A percentile compares a stretch with the other conserved stretches of the same genome.
Conservation (phyloP, 768 basidiomycete genomes). For the Myochromella boudieri region DNA sequence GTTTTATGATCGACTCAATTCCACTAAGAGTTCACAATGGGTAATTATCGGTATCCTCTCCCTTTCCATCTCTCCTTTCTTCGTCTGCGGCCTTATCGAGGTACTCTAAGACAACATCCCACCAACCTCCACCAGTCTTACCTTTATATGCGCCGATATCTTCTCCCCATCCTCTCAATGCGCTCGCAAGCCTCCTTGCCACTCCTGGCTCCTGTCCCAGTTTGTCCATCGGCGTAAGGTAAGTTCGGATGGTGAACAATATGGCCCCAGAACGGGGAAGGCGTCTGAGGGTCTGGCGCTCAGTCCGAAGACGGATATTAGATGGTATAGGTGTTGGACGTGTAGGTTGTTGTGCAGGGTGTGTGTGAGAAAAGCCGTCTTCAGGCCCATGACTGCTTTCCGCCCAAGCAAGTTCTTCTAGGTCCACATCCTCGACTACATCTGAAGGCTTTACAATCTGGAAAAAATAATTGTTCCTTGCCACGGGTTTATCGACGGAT, state of each 20-base stretch:
- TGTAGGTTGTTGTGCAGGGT: conserved; percentile 13
- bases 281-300: conserved; percentile 66
- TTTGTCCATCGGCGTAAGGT: conserved; percentile 53
- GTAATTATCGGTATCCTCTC: conserved; percentile 18
- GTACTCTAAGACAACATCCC: conserved; percentile 33
- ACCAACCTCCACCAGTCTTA: conserved; percentile 30
- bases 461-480: conserved; percentile 65
- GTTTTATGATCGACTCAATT: too few species aligned
- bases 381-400: conserved; percentile 32
- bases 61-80: conserved; percentile 9
- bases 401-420: conserved; percentile 66
- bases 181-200: conserved; percentile 60
- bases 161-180: conserved; percentile 63
- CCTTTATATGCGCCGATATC: conserved; percentile 57
- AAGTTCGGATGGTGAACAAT: conserved; percentile 69
- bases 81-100: conserved; percentile 30
- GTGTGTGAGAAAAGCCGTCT: conserved; percentile 20
- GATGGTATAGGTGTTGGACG: conserved; percentile 31
- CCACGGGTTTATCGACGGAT: conserved; percentile 64
- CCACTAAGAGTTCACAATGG: conserved; percentile 13
- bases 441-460: conserved; percentile 26
- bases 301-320: conserved; percentile 55
- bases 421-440: conserved; percentile 38
- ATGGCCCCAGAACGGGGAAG: conserved; percentile 64
- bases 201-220: conserved; percentile 56